Evolutionary conservation across 2,329 filamentous ascomycete species (phyloP).

Genomic region (Ramichloridium luteum): DNA sequence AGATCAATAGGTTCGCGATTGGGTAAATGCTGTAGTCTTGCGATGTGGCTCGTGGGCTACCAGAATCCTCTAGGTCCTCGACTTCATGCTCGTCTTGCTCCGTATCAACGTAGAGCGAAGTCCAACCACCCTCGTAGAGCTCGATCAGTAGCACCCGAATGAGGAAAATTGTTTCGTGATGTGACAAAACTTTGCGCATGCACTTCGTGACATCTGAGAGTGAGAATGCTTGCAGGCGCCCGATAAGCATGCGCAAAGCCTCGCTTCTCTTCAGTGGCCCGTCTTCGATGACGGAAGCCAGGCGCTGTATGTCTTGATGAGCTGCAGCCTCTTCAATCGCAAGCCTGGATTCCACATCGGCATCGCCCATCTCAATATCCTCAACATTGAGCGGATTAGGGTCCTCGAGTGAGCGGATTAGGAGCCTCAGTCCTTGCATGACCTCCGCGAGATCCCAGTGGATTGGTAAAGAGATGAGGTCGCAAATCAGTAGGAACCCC

Average conservation of each 20-base stretch:
- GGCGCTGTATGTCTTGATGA: constrained; percentile 50
- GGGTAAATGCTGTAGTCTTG: constrained; percentile 58
- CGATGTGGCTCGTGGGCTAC: constrained; percentile 40
- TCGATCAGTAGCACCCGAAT: constrained; percentile 62
- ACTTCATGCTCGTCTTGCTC: constrained; percentile 37
- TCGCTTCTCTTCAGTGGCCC: constrained; percentile 51
- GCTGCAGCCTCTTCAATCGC: constrained; percentile 28
- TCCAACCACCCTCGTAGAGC: constrained; percentile 65
- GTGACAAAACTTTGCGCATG: constrained; percentile 51
- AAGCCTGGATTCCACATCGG: constrained; percentile 17
- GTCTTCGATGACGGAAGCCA: constrained; percentile 54
- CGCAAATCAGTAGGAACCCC: constrained; percentile 53
- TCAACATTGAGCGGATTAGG: constrained; percentile 27
- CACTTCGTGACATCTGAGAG: constrained; percentile 47
- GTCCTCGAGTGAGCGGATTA: constrained; percentile 57
- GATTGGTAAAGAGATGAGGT: constrained; percentile 50
- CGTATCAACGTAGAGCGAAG: constrained; percentile 54
- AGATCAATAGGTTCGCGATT: constrained; percentile 58
- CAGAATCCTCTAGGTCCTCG: constrained; percentile 52
- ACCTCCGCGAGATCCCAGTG: constrained; percentile 55
- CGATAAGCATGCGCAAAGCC: constrained; percentile 55
- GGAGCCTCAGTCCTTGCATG: constrained; percentile 49
- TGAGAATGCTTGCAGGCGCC: constrained; percentile 57
- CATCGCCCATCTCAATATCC: constrained; percentile 30
- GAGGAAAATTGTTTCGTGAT: constrained; percentile 57